phyloP scores from a whole-genome alignment of 2,329 filamentous ascomycete genomes.

The Cercospora berteroae region DNA sequence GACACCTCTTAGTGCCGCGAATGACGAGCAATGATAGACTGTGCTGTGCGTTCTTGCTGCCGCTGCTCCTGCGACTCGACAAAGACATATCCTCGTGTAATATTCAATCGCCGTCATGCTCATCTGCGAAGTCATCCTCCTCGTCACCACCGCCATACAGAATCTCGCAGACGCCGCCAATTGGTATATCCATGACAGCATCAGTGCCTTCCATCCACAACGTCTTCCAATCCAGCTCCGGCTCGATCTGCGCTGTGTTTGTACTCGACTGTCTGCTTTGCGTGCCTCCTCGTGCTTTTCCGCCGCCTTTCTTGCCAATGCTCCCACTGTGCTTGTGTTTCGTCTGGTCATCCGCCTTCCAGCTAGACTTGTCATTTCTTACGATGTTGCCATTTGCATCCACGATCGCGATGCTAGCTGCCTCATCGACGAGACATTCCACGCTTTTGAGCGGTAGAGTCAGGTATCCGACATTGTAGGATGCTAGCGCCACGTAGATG shows the following conservation, averaged over 20 bases:
- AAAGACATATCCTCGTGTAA: not conserved
- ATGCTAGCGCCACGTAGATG: conserved; percentile 88
- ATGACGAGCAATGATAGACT: no score
- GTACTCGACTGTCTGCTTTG: conserved; percentile 40
- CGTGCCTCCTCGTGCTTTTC: conserved; percentile 39
- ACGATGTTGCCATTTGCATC: conserved; percentile 65
- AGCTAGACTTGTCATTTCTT: conserved; percentile 34
- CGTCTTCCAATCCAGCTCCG: conserved; percentile 66
- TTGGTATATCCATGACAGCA: conserved; percentile 93
- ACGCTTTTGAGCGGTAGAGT: conserved; percentile 76
- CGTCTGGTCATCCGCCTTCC: conserved; percentile 22
- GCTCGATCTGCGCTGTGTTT: conserved; percentile 27
- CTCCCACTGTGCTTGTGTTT: conserved; percentile 22
- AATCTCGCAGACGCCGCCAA: conserved; percentile 92
- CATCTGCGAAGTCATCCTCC: conserved; percentile 16
- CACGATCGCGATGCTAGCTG: conserved; percentile 78
- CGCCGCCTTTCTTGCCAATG: conserved; percentile 40
- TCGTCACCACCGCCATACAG: conserved; percentile 64
- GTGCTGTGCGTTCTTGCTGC: no score
- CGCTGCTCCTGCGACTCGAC: not conserved
- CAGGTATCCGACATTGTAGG: conserved; percentile 85
- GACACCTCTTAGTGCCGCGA: no score
- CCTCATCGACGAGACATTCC: conserved; percentile 89
- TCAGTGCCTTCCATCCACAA: conserved; percentile 93
- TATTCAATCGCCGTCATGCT: not conserved